phyloP scores from a whole-genome alignment of 2,329 filamentous ascomycete genomes.

The Onygena corvina region DNA sequence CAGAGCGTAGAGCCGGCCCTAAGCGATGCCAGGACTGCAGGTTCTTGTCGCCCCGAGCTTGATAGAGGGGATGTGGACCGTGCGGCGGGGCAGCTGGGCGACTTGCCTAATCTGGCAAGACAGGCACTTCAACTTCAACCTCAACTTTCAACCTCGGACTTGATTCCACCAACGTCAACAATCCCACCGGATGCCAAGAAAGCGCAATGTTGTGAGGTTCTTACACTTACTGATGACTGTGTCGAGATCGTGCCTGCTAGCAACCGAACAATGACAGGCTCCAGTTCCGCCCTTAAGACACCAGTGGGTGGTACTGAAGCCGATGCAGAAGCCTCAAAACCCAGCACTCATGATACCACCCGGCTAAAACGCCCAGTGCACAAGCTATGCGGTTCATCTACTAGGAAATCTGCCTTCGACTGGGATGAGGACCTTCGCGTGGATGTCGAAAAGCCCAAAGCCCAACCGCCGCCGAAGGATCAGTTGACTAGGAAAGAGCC shows the following conservation, averaged over 20 bases:
- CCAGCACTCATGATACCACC: slow-evolving; percentile 6
- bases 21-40: background rate
- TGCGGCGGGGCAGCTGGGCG: background rate
- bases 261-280: background rate
- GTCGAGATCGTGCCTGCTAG: background rate
- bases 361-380: slow-evolving; percentile 15
- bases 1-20: background rate
- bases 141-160: slow-evolving; percentile 2
- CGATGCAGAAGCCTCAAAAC: background rate
- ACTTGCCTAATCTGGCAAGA: slow-evolving; percentile 10
- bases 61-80: slow-evolving; percentile 5
- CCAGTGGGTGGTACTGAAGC: too few relatives aligned
- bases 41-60: background rate
- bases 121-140: slow-evolving; percentile 10
- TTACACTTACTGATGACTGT: background rate
- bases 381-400: slow-evolving; percentile 9
- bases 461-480: background rate
- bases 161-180: slow-evolving; percentile 1
- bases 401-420: slow-evolving; percentile 9
- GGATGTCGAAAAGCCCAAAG: slow-evolving; percentile 6
- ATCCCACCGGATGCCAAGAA: background rate
- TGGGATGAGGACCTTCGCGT: slow-evolving; percentile 17
- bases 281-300: background rate
- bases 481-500: slow-evolving; percentile 5
- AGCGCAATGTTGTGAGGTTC: background rate